Evolutionary conservation across 176 grass and related monocot species (phyloP).

Genomic region (Oryza meyeriana): DNA sequence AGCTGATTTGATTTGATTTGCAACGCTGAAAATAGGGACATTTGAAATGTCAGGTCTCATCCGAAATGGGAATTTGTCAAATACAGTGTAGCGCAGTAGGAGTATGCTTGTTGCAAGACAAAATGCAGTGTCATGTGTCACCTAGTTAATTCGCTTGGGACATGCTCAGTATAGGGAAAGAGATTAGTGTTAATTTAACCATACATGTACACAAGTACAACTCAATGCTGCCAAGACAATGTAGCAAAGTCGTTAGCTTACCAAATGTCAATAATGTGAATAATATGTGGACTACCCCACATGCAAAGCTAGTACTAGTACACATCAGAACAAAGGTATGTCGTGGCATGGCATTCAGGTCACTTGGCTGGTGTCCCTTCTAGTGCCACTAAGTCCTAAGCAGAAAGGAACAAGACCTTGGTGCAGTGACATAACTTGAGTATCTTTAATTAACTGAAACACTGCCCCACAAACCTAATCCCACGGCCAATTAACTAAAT

Average conservation of each 20-base stretch:
- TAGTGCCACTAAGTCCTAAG: neutral
- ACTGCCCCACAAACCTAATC: constrained; percentile 48
- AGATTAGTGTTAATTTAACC: neutral
- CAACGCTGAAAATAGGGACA: neutral
- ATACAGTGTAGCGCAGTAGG: neutral
- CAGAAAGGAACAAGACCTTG: constrained; percentile 15
- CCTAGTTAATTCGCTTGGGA: neutral
- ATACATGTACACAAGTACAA: neutral
- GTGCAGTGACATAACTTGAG: neutral
- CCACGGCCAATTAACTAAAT: neutral
- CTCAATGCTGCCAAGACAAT: neutral
- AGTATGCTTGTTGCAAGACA: neutral
- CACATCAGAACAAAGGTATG: neutral
- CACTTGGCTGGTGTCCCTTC: neutral
- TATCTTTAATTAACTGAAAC: neutral
- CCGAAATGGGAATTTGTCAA: neutral
- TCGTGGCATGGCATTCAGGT: constrained; percentile 30
- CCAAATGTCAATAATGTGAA: neutral
- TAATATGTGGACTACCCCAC: neutral
- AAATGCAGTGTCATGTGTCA: neutral
- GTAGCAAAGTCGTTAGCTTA: neutral
- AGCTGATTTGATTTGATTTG: neutral
- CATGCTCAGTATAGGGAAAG: neutral
- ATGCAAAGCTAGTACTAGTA: neutral
- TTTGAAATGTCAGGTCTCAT: neutral